Conservation (phyloP, 306 rosid species). For the Fragaria vesca region DNA sequence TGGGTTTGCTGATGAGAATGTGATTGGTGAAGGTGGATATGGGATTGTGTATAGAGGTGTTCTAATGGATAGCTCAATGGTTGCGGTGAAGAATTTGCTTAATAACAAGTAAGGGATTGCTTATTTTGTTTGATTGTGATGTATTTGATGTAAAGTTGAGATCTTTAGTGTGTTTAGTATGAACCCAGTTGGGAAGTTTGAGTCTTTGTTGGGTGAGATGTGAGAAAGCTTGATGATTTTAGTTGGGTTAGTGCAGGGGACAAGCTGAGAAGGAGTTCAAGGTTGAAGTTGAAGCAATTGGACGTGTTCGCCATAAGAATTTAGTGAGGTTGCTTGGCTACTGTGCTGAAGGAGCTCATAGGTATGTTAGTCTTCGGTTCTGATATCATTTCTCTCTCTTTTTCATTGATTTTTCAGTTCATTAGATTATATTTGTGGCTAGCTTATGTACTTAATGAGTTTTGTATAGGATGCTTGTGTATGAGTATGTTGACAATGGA, state of each 20-base stretch:
- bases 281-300: slow-evolving; percentile 72
- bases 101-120: slow-evolving; percentile 44
- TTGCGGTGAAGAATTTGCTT: slow-evolving; percentile 58
- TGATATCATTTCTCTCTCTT: not conserved
- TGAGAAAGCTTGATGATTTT: slow-evolving; percentile 11
- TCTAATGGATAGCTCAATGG: slow-evolving; percentile 37
- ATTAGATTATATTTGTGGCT: not conserved
- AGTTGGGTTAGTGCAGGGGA: slow-evolving; percentile 37
- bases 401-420: not conserved
- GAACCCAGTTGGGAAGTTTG: slow-evolving; percentile 14
- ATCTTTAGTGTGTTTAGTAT: not conserved
- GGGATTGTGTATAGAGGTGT: slow-evolving; percentile 65
- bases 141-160: not conserved
- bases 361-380: slow-evolving; percentile 28
- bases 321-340: slow-evolving; percentile 62
- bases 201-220: not conserved
- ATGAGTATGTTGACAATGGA: slow-evolving; percentile 61
- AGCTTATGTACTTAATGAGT: not conserved
- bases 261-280: slow-evolving; percentile 71
- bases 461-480: slow-evolving; percentile 55
- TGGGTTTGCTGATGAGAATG: slow-evolving; percentile 61
- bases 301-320: slow-evolving; percentile 68
- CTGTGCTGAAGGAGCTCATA: slow-evolving; percentile 66
- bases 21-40: slow-evolving; percentile 67
- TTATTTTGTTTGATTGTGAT: not conserved